These are phyloP conservation scores for Gracilariopsis chorda DNA, from an alignment of 23 red algal species.

Conservation along the genomic window DNA sequence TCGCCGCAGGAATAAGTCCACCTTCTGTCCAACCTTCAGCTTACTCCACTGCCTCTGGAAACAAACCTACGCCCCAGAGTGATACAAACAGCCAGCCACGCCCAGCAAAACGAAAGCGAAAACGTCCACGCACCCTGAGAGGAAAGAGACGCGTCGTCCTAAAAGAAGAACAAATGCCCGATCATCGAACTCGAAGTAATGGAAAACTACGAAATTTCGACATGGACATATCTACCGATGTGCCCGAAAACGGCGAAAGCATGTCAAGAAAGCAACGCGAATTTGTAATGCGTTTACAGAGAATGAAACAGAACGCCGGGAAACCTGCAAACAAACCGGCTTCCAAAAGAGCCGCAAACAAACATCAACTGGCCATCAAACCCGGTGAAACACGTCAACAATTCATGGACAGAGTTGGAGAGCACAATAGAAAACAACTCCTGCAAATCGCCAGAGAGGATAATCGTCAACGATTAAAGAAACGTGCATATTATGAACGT, in stretches of 20 bases:
- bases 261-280: neutral
- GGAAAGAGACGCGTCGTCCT: neutral
- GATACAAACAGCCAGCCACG: too few relatives aligned
- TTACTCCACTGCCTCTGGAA: too few relatives aligned
- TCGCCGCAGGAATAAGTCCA: too few relatives aligned
- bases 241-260: neutral
- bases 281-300: neutral
- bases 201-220: neutral
- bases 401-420: neutral
- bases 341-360: neutral
- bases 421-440: neutral
- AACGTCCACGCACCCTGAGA: neutral
- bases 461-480: constrained; percentile 40
- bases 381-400: constrained; percentile 18
- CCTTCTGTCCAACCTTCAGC: too few relatives aligned
- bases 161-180: neutral
- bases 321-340: neutral
- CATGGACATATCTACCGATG: neutral
- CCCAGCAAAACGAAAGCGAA: neutral
- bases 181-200: neutral
- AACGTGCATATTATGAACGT: constrained; percentile 32
- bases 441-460: neutral
- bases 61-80: too few relatives aligned
- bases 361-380: neutral
- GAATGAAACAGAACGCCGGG: too few relatives aligned